Evolutionary conservation across 768 basidiomycete genomes (phyloP).

Genomic region (Lepiota brunneoincarnata): DNA sequence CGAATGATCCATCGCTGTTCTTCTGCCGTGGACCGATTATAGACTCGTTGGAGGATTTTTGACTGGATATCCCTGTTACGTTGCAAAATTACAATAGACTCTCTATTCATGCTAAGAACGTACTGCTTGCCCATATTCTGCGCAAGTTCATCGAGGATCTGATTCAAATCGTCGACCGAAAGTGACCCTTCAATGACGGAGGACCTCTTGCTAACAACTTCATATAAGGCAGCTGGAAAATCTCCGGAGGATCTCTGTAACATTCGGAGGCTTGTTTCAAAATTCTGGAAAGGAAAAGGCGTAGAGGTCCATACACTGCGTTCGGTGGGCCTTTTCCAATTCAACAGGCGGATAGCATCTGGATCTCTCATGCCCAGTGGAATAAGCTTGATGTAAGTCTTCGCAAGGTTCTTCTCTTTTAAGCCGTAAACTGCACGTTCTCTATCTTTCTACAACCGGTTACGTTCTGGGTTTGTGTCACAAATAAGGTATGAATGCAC

Average conservation of each 20-base stretch:
- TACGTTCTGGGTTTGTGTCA: neutral
- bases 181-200: constrained; percentile 74
- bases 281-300: neutral
- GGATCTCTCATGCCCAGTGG: constrained; percentile 77
- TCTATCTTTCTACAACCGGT: constrained; percentile 73
- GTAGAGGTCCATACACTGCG: constrained; percentile 46
- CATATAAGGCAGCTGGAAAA: constrained; percentile 83
- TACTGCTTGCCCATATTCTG: constrained; percentile 75
- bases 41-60: constrained; percentile 71
- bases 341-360: constrained; percentile 76
- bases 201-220: constrained; percentile 82
- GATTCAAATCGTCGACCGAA: constrained; percentile 82
- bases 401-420: constrained; percentile 94
- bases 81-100: neutral
- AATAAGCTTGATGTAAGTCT: constrained; percentile 87
- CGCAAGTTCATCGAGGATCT: constrained; percentile 74
- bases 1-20: constrained; percentile 97
- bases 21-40: constrained; percentile 75
- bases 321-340: constrained; percentile 88
- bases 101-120: constrained; percentile 18
- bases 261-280: neutral
- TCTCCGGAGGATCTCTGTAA: constrained; percentile 74
- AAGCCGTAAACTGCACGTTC: constrained; percentile 91
- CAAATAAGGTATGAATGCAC: constrained; percentile 14
- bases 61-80: constrained; percentile 67